Percentiles rank a stretch among this genome's conserved stretches.
Evolutionary conservation across 352 stramenopile genomes (phyloP).

Genomic region (Phytophthora sp.): DNA sequence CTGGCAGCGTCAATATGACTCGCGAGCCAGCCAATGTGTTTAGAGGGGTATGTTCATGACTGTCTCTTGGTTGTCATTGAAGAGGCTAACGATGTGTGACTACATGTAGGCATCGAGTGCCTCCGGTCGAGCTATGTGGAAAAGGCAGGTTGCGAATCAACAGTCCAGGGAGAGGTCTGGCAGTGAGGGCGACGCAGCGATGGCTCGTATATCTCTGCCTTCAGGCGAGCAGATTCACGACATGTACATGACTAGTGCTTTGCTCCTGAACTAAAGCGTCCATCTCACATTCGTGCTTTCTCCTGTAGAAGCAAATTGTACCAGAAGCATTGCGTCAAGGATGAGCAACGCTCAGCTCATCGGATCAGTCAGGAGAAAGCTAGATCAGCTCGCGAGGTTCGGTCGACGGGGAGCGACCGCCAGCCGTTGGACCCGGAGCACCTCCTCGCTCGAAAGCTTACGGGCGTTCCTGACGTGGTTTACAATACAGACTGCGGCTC

Average conservation of each 20-base stretch:
- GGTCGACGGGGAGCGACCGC: constrained; percentile 20
- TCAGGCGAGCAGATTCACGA: constrained; percentile 79
- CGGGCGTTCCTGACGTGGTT: constrained; percentile 53
- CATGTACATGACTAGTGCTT: constrained; percentile 42
- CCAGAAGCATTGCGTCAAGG: constrained; percentile 66
- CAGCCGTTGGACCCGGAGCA: constrained; percentile 62
- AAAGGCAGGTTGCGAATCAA: constrained; percentile 53
- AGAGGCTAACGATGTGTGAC: constrained; percentile 5
- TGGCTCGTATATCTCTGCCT: constrained; percentile 56
- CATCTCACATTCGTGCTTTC: background rate
- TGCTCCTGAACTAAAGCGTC: no score
- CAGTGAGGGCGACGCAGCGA: constrained; percentile 9
- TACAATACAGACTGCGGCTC: constrained; percentile 71
- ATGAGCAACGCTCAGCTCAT: constrained; percentile 64
- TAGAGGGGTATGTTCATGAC: constrained; percentile 33
- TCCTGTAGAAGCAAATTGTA: constrained; percentile 68
- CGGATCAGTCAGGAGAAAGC: constrained; percentile 51
- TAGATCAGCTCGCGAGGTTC: constrained; percentile 36
- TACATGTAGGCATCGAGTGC: constrained; percentile 52
- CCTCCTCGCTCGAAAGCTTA: constrained; percentile 46
- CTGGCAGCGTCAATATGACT: constrained; percentile 15
- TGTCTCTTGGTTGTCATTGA: no score
- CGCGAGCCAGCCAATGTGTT: constrained; percentile 36
- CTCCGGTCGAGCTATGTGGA: constrained; percentile 72
- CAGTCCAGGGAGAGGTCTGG: constrained; percentile 20